Conservation (phyloP, 2,329 filamentous ascomycete species). For the Plenodomus biglobosus region DNA sequence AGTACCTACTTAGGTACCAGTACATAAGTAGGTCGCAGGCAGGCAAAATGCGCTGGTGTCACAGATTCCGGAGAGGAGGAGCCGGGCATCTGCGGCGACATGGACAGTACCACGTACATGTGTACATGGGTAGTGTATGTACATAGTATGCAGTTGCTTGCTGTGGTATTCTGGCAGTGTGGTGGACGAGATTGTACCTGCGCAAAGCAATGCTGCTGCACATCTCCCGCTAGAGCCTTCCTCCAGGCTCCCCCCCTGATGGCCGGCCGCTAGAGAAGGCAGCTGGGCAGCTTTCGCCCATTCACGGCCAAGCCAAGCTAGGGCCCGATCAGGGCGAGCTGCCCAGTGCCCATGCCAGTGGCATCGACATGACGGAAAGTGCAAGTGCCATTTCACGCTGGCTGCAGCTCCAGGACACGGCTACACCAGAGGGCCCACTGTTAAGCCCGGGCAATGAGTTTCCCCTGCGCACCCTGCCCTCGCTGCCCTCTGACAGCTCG, state of each 20-base stretch:
- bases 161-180: no score
- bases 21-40: constrained; percentile 2
- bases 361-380: constrained; percentile 19
- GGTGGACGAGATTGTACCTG: constrained; percentile 11
- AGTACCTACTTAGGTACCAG: no score
- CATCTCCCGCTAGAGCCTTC: constrained; percentile 12
- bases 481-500: constrained; percentile 35
- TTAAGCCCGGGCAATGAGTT: constrained; percentile 43
- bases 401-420: constrained; percentile 31
- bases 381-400: constrained; percentile 35
- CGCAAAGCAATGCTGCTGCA: constrained; percentile 16
- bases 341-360: background rate
- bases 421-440: constrained; percentile 27
- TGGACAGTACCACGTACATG: no score
- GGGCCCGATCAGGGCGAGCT: constrained; percentile 17
- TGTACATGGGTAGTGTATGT: no score
- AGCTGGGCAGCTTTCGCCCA: constrained; percentile 6
- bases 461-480: constrained; percentile 39
- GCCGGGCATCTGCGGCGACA: no score
- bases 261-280: constrained; percentile 11
- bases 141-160: no score
- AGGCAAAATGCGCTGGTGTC: background rate
- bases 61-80: background rate
- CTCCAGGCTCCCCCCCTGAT: no score
- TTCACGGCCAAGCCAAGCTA: constrained; percentile 9